Percentiles rank a stretch among this genome's conserved stretches.
phyloP scores from a whole-genome alignment of 2,329 filamentous ascomycete species.

The Mariannaea elegans region DNA sequence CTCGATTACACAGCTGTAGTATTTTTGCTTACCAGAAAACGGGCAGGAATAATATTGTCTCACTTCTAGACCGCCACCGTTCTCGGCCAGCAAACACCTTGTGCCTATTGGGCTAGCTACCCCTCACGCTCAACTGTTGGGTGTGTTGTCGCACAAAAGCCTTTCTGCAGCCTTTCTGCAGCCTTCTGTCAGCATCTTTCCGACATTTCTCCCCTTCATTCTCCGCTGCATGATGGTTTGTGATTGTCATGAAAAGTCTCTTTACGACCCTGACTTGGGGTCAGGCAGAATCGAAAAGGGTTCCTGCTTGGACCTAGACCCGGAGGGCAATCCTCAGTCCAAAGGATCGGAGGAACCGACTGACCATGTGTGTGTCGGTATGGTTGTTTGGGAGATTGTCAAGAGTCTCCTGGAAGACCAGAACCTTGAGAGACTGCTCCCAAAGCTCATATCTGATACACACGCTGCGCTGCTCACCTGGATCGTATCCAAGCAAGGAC shows the following conservation, averaged over 20 bases:
- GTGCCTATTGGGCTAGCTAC: neutral
- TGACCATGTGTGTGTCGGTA: neutral
- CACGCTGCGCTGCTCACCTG: slow-evolving; percentile 8
- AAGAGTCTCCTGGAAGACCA: slow-evolving; percentile 49
- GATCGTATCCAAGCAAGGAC: neutral
- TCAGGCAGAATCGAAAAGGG: no score
- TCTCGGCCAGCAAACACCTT: no score
- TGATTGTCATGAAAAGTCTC: no score
- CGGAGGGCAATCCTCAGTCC: neutral
- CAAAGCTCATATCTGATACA: slow-evolving; percentile 52
- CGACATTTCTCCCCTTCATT: neutral
- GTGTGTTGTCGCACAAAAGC: neutral
- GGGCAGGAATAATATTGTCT: neutral
- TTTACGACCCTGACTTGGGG: no score
- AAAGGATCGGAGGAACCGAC: neutral
- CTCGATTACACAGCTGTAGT: no score
- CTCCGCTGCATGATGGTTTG: no score
- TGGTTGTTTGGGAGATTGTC: slow-evolving; percentile 42
- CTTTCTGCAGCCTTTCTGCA: no score
- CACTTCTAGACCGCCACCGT: neutral
- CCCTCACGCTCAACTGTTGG: neutral
- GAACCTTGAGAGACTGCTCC: slow-evolving; percentile 47
- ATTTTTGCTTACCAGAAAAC: neutral
- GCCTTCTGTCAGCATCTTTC: no score
- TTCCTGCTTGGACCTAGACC: neutral